phyloP scores from a whole-genome alignment of 768 basidiomycete species.

The Phanerodontia chrysosporium region DNA sequence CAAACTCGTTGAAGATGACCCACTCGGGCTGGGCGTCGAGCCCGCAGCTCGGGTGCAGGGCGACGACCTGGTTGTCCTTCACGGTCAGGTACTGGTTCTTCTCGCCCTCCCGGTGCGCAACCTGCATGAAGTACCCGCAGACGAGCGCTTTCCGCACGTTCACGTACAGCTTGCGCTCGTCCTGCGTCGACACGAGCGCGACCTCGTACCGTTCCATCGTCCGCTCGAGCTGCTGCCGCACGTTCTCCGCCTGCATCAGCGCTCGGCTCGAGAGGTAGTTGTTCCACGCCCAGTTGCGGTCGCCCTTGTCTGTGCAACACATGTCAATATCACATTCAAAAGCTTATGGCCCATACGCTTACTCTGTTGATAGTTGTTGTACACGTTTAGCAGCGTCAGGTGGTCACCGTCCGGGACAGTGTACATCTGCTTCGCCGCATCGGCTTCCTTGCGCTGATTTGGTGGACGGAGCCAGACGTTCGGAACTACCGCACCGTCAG shows the following conservation, averaged over 20 bases:
- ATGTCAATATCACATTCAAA: neutral
- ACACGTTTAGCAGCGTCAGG: conserved; percentile 90
- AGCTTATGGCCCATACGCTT: conserved; percentile 19
- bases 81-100: conserved; percentile 77
- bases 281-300: conserved; percentile 87
- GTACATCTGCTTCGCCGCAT: conserved; percentile 83
- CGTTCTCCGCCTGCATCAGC: conserved; percentile 89
- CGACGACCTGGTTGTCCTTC: conserved; percentile 89
- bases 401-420: conserved; percentile 97
- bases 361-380: conserved; percentile 88
- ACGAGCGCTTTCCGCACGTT: conserved; percentile 82
- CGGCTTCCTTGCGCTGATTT: conserved; percentile 85
- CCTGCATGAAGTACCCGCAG: conserved; percentile 97
- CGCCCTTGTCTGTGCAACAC: conserved; percentile 60
- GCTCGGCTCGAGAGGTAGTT: conserved; percentile 84
- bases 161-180: conserved; percentile 45
- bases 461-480: conserved; percentile 93
- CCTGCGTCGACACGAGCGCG: conserved; percentile 66
- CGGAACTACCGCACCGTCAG: conserved; percentile 50
- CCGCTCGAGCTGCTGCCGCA: conserved; percentile 82
- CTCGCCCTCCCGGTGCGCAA: conserved; percentile 92
- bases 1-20: conserved; percentile 94
- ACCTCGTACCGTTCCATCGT: conserved; percentile 90
- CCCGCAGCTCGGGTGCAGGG: conserved; percentile 83
- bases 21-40: conserved; percentile 86